Percentiles rank a stretch among this genome's conserved stretches.
phyloP scores from a whole-genome alignment of 164 flowering plant species.

The Hamamelis virginiana region DNA sequence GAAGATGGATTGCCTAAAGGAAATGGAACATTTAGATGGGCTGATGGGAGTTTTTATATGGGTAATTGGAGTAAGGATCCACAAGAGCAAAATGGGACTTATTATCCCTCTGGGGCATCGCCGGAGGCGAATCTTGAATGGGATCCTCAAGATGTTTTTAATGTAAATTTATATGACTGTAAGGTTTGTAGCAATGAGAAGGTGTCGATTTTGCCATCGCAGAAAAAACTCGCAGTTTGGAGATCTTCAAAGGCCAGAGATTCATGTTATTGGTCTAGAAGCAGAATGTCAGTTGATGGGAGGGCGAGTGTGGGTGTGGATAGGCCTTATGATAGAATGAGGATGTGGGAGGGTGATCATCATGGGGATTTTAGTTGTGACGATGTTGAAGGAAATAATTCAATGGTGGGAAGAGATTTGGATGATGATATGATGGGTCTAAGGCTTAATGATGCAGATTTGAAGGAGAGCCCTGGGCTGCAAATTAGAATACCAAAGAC shows the following conservation, averaged over 20 bases:
- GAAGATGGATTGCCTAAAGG: slow-evolving; percentile 73
- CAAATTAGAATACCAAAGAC: slow-evolving; percentile 37
- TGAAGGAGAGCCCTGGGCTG: slow-evolving; percentile 12
- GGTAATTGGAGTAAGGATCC: slow-evolving; percentile 77
- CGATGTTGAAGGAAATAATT: slow-evolving; percentile 19
- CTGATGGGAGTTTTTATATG: slow-evolving; percentile 63
- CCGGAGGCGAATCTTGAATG: slow-evolving; percentile 42
- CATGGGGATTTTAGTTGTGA: slow-evolving; percentile 24
- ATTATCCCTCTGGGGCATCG: slow-evolving; percentile 37
- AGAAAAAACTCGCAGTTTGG: slow-evolving; percentile 70
- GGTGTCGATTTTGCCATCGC: slow-evolving; percentile 71
- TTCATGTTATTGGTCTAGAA: slow-evolving; percentile 38
- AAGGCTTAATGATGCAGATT: slow-evolving; percentile 21
- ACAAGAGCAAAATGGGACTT: slow-evolving; percentile 51
- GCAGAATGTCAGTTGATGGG: slow-evolving; percentile 67
- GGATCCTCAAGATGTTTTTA: slow-evolving; percentile 68
- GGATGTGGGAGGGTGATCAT: slow-evolving; percentile 44
- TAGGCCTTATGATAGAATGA: slow-evolving; percentile 36
- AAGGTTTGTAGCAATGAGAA: slow-evolving; percentile 60
- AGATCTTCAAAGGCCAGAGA: slow-evolving; percentile 41
- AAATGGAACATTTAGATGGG: slow-evolving; percentile 56
- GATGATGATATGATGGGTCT: slow-evolving; percentile 36
- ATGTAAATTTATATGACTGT: slow-evolving; percentile 46
- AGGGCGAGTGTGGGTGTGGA: slow-evolving; percentile 40
- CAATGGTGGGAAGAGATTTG: slow-evolving; percentile 18